phyloP scores from a whole-genome alignment of 177 flowering plant species.

The Vitis hybrid region DNA sequence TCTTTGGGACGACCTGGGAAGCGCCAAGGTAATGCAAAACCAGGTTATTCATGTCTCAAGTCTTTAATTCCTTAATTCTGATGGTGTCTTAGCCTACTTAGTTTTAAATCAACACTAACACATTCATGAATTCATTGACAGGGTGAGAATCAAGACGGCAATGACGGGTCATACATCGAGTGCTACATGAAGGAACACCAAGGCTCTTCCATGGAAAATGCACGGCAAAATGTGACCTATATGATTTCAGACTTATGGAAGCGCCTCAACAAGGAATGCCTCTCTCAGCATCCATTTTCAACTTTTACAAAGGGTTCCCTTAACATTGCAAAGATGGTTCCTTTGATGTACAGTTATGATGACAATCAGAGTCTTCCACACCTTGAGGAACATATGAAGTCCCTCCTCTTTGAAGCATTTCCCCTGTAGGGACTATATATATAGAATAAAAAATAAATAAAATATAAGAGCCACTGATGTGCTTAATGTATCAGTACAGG shows the following conservation, averaged over 20 bases:
- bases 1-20: constrained; percentile 64
- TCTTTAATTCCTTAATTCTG: background rate
- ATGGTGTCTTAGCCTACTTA: too few species aligned
- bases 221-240: constrained; percentile 14
- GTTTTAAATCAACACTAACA: background rate
- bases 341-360: constrained; percentile 41
- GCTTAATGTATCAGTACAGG: too few species aligned
- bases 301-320: constrained; percentile 19
- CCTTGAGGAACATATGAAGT: constrained; percentile 29
- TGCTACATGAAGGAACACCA: constrained; percentile 42
- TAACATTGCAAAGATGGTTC: constrained; percentile 17
- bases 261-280: constrained; percentile 39
- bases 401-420: constrained; percentile 10
- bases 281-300: constrained; percentile 30
- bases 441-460: too few species aligned
- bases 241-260: constrained; percentile 41
- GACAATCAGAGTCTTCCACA: constrained; percentile 30
- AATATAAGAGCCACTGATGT: too few species aligned
- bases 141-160: constrained; percentile 55
- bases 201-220: constrained; percentile 13
- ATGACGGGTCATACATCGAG: constrained; percentile 45
- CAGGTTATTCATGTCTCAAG: background rate
- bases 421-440: too few species aligned
- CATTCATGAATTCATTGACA: constrained; percentile 1
- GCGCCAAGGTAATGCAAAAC: constrained; percentile 42